A percentile compares a stretch with the other conserved stretches of the same genome.
phyloP scores from a whole-genome alignment of 148 eudicot genomes.

The Gaultheria prostrata region DNA sequence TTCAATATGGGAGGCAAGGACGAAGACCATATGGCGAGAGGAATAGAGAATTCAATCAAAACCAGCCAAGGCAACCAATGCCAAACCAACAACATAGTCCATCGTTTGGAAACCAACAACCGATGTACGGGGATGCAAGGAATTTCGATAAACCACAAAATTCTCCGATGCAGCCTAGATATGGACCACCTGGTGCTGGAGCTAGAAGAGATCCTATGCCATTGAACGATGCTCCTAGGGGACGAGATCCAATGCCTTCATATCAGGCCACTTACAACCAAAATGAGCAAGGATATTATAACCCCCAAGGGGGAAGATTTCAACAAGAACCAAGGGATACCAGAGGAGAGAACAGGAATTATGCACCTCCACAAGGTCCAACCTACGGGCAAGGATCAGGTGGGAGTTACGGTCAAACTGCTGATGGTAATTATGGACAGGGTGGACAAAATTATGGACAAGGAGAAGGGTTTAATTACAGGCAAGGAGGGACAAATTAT shows the following conservation, averaged over 20 bases:
- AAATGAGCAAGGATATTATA: conserved; percentile 26
- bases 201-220: conserved; percentile 18
- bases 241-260: conserved; percentile 37
- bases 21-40: conserved; percentile 36
- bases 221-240: conserved; percentile 26
- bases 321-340: conserved; percentile 25
- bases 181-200: conserved; percentile 8
- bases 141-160: conserved; percentile 36
- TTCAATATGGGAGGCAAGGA: conserved; percentile 59
- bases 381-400: conserved; percentile 37
- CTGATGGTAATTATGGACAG: conserved; percentile 22
- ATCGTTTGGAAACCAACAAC: conserved; percentile 38
- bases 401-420: conserved; percentile 34
- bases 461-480: neutral
- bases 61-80: conserved; percentile 34
- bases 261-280: conserved; percentile 36
- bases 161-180: conserved; percentile 18
- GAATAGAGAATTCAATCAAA: conserved; percentile 23
- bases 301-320: conserved; percentile 32
- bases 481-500: conserved; percentile 3
- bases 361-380: conserved; percentile 38
- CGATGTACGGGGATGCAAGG: conserved; percentile 39
- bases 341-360: conserved; percentile 26
- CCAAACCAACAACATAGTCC: conserved; percentile 34
- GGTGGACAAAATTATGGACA: conserved; percentile 19